Base-by-base conservation (phyloP, 139 green algal genomes). In the Chlorella sp. region DNA sequence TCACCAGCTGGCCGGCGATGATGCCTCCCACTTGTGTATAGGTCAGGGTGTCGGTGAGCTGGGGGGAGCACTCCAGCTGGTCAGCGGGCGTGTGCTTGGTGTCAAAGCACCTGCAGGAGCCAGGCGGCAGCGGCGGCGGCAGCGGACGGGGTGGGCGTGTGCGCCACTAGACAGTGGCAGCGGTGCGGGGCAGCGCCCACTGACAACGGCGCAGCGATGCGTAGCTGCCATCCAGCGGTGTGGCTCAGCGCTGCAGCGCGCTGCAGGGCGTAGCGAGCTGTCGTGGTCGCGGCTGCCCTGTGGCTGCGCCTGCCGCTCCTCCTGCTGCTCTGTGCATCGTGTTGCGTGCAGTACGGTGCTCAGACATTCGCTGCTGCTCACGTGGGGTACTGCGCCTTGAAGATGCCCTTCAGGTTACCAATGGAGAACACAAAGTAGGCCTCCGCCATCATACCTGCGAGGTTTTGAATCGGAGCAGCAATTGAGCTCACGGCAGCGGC, bases 371-470 rank as follows among this genome's bases (percentile, higher is more conserved):
- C 26, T 12, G 41, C 39, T 13, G 44, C 30, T 69, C 88, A 91
- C 30, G 82, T 44, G 4, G 84, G 84, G 74, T 91, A 91, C 32
- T 81, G 64, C 0, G 21, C 47, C 44, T 41, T 67, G 36, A 69
- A 91, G 16, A 91, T 82, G 20, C 64, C 70, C 71, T 86, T 90
- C 4, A 91, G 51, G 62, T 93, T 93, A 41, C 90, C 90, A 0
- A 93, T 81, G 32, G 81, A 80, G 75, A 93, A 93, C 5, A 93
- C 73, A 81, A 87, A 90, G 69, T 93, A 93, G 11, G 88, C 86
- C 78, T 93, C 86, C 18, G 81, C 63, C 47, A 87, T 84, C 86
- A 89, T 89, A 30, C 86, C 74, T 81, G 55, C 75, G 21, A 15
- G 18, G 16, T 21, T 6, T 13, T 6, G 47, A 1, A 30, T 5